Conservation (phyloP, 306 rosid genomes). For the Casuarina equisetifolia region DNA sequence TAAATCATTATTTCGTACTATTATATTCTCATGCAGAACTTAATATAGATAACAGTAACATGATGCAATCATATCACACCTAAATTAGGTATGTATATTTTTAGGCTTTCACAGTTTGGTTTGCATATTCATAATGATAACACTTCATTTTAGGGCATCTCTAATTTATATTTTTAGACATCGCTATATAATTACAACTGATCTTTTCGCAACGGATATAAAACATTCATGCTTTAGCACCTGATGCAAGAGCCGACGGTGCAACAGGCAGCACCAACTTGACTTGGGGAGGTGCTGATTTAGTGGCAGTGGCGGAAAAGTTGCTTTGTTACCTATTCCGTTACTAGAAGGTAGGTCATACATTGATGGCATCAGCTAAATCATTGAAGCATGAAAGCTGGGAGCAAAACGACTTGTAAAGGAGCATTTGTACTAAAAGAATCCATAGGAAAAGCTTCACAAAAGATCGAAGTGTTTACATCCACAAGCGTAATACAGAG, state of each 20-base stretch:
- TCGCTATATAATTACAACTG: neutral
- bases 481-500: slow-evolving; percentile 16
- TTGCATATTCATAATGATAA: slow-evolving; percentile 1
- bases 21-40: too few relatives aligned
- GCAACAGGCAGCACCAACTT: neutral
- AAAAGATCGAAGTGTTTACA: slow-evolving; percentile 28
- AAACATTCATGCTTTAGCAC: slow-evolving; percentile 4
- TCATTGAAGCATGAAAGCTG: too few relatives aligned
- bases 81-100: neutral
- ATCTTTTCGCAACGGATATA: slow-evolving; percentile 9
- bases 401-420: too few relatives aligned
- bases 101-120: neutral
- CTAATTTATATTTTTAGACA: slow-evolving; percentile 4
- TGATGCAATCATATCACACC: too few relatives aligned
- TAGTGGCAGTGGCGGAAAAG: too few relatives aligned
- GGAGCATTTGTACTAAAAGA: too few relatives aligned
- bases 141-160: neutral
- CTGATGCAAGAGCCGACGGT: neutral
- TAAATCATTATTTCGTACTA: too few relatives aligned
- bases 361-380: too few relatives aligned
- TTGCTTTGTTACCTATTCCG: too few relatives aligned
- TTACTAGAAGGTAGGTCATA: too few relatives aligned
- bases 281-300: too few relatives aligned
- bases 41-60: too few relatives aligned
- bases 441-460: slow-evolving; percentile 18